Percentiles rank a stretch among this genome's conserved stretches.
Evolutionary conservation across 352 stramenopile genomes (phyloP).

Genomic region (Phytopythium kandeliae): DNA sequence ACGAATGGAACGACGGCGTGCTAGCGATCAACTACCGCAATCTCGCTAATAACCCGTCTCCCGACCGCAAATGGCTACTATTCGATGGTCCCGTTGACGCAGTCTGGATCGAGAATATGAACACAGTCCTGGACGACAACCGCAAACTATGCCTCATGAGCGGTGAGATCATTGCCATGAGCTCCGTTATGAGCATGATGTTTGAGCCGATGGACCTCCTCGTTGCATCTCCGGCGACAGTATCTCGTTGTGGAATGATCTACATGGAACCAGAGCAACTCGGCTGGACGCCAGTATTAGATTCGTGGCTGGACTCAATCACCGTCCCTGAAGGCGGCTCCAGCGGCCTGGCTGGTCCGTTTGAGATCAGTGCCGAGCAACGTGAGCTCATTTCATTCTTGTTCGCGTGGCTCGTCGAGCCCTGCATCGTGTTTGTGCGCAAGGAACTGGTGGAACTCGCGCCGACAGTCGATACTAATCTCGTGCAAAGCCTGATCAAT

Average conservation of each 20-base stretch:
- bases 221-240: conserved; percentile 90
- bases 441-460: conserved; percentile 85
- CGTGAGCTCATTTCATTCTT: conserved; percentile 63
- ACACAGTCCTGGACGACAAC: conserved; percentile 94
- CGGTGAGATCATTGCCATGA: conserved; percentile 95
- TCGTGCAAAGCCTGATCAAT: conserved; percentile 85
- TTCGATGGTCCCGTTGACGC: conserved; percentile 92
- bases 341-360: conserved; percentile 24
- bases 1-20: conserved; percentile 94
- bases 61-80: conserved; percentile 89
- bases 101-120: conserved; percentile 96
- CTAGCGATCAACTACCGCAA: conserved; percentile 91
- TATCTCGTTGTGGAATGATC: conserved; percentile 93
- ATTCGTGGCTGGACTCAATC: conserved; percentile 88
- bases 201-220: conserved; percentile 94
- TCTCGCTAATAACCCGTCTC: conserved; percentile 67
- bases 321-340: conserved; percentile 20
- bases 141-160: conserved; percentile 93
- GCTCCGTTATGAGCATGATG: conserved; percentile 94
- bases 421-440: conserved; percentile 84
- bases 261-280: conserved; percentile 93
- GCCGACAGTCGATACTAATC: conserved; percentile 88
- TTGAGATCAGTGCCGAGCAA: conserved; percentile 78
- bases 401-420: conserved; percentile 87
- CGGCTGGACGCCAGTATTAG: conserved; percentile 82